Evolutionary conservation across 306 rosid species (phyloP).

Genomic region (Castanea mollissima): DNA sequence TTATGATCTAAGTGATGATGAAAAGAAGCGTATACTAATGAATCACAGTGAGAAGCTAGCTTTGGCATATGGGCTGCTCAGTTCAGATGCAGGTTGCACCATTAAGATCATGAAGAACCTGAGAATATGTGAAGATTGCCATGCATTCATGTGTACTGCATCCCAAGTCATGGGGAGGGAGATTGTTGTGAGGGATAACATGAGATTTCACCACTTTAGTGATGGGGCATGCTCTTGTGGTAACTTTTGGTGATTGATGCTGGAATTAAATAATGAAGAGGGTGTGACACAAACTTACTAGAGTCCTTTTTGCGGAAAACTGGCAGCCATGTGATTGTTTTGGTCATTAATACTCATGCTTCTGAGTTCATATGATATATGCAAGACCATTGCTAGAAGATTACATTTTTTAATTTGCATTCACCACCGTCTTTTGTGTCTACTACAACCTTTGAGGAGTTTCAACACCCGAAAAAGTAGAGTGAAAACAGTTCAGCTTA

Average conservation of each 20-base stretch:
- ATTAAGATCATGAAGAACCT: conserved; percentile 84
- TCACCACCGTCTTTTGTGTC: no score
- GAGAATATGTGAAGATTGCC: conserved; percentile 85
- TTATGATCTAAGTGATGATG: conserved; percentile 51
- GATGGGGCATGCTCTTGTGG: conserved; percentile 75
- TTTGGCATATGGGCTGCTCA: conserved; percentile 59
- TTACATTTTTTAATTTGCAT: no score
- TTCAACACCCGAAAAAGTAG: no score
- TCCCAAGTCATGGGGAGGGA: conserved; percentile 61
- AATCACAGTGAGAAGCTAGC: conserved; percentile 83
- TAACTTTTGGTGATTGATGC: conserved; percentile 63
- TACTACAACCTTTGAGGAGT: no score
- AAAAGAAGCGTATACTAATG: conserved; percentile 52
- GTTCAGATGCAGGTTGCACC: conserved; percentile 45
- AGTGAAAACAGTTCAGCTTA: no score
- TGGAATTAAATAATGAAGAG: neutral
- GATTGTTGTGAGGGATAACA: conserved; percentile 70
- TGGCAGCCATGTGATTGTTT: neutral
- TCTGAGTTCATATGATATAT: no score
- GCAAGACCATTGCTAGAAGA: no score
- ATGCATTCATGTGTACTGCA: conserved; percentile 62
- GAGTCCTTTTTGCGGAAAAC: neutral
- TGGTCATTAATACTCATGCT: no score
- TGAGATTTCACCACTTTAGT: conserved; percentile 74
- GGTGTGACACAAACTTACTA: neutral